Percentiles rank a stretch among this genome's conserved stretches.
Conservation (phyloP, 805 yeast species). For the Hermanozyma aechmeae region DNA sequence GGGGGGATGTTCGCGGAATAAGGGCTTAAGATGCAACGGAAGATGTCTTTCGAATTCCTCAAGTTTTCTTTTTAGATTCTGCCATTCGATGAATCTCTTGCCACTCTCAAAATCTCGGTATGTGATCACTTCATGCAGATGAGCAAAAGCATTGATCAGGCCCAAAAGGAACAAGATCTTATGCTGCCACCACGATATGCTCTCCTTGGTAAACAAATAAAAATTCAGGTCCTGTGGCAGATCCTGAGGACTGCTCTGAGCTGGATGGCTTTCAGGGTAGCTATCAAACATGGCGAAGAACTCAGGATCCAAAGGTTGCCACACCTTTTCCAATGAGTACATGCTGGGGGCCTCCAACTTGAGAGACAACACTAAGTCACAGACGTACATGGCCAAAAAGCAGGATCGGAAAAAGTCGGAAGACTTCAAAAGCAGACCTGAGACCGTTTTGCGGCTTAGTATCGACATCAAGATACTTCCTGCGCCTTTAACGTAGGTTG, state of each 20-base stretch:
- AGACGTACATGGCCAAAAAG: conserved; percentile 26
- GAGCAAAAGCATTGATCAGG: conserved; percentile 20
- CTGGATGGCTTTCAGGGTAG: conserved; percentile 3
- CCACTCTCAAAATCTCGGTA: conserved; percentile 16
- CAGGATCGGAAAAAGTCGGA: conserved; percentile 24
- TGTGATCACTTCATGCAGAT: conserved; percentile 16
- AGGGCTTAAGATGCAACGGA: conserved; percentile 23
- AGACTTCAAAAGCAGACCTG: conserved; percentile 13
- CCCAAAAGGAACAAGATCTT: conserved; percentile 19
- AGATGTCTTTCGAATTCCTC: conserved; percentile 20
- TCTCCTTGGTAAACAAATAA: conserved; percentile 5
- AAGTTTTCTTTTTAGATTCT: conserved; percentile 13
- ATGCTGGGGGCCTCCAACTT: conserved; percentile 21
- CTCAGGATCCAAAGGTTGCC: conserved; percentile 24
- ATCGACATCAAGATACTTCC: conserved; percentile 22
- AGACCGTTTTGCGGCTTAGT: conserved; percentile 9
- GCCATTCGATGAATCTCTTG: conserved; percentile 17
- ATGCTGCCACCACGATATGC: conserved; percentile 28
- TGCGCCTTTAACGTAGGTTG: conserved; percentile 30
- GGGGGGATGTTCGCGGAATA: conserved; percentile 18
- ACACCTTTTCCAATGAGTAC: conserved; percentile 21
- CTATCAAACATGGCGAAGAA: conserved; percentile 13
- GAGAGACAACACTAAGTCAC: conserved; percentile 26
- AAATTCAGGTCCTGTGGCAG: too few species aligned
- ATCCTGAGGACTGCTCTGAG: too few species aligned